Evolutionary conservation across 2,329 filamentous ascomycete genomes (phyloP), one percentile per base, ranked within the genome.

Genomic region (Scedosporium dehoogii): DNA sequence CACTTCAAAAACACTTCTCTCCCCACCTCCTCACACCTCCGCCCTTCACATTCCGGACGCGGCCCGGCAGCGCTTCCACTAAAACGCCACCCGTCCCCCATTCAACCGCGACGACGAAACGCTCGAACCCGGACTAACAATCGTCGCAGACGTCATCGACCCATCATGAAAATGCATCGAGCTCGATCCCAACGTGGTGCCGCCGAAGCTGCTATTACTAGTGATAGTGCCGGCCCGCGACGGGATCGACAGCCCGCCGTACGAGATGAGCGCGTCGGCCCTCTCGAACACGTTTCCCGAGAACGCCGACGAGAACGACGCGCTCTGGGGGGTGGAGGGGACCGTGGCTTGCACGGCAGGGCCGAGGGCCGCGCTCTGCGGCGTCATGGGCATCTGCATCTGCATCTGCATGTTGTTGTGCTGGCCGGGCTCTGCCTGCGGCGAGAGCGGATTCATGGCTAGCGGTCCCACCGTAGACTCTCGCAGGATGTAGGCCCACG

Each of bases 301-400:
- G 64, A 86, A 85, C 1, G 80, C 78, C 16, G 75, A 74, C 6
- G 79, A 78, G 68, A 86, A 85, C 0, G 81, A 82, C 2, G 76
- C 79, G 64, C 78, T 83, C 69, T 85, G 79, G 9, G 85, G 85
- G 0, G 85, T 90, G 2, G 83, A 90, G 3, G 91, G 89, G 10
- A 96, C 87, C 0, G 91, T 97, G 1, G 92, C 92, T 74, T 96
- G 92, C 62, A 92, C 90, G 21, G 92, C 92, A 5, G 92, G 91
- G 0, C 92, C 93, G 4, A 97, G 80, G 1, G 92, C 92, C 16
- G 92, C 92, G 68, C 90, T 94, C 65, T 96, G 83, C 6, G 93
- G 92, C 1, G 92, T 97, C 69, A 94, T 91, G 7, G 92, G 92
- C 44, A 92, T 68, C 60, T 75, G 74, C 56, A 62, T 62, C 55